Evolutionary conservation across 2,329 filamentous ascomycete species (phyloP), one percentile per base, ranked within the genome.

Genomic region (Monosporascus sp.): DNA sequence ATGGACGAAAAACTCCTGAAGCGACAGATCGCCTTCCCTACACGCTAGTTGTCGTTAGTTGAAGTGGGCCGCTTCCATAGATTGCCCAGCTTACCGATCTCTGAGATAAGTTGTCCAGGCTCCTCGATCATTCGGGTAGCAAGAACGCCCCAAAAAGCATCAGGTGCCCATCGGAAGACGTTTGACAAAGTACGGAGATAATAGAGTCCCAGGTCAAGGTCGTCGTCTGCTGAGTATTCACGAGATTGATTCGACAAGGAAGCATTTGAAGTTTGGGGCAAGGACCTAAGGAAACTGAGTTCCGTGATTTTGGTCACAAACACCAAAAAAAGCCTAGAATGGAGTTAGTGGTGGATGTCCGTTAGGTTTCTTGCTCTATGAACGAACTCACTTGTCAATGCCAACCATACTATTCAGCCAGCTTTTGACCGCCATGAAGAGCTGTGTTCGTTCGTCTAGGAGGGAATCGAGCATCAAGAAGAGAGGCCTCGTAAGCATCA

Each of bases 381-480:
- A 9, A 35, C 15, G 5, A 44, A 68, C 74, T 63, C 70, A 85
- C 83, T 82, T 83, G 58, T 87, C 83, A 58, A 85, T 78, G 3
- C 83, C 82, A 53, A 82, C 70, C 62, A 85, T 77, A 52, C 68
- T 85, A 61, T 88, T 87, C 3, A 97, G 76, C 92, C 93, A 97
- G 48, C 82, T 85, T 62, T 87, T 87, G 40, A 90, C 84, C 26
- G 88, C 87, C 70, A 91, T 87, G 57, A 87, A 90, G 15, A 88
- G 74, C 61, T 92, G 88, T 2, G 85, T 87, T 20, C 82, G 79
- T 55, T 90, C 85, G 54, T 92, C 86, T 18, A 82, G 72, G 1
- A 97, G 75, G 1, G 86, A 80, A 69, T 97, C 93, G 26, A 97
- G 75, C 58, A 95, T 79, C 11, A 96, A 72, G 58, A 97, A 87